phyloP scores from a whole-genome alignment of 23 red algal species.

The Gracilaria domingensis region DNA sequence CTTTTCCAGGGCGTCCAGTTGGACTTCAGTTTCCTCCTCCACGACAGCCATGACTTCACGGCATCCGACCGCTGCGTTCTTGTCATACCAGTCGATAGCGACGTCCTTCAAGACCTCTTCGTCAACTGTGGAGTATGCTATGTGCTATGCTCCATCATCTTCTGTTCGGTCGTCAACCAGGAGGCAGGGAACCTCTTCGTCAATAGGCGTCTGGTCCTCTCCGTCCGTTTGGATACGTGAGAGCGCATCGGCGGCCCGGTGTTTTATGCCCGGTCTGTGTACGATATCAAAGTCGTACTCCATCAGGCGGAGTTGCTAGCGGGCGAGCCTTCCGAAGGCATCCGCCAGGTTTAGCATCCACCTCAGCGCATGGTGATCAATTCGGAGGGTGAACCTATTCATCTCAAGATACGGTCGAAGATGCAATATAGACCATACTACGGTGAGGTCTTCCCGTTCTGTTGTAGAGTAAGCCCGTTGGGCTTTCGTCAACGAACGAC shows the following conservation, averaged over 20 bases:
- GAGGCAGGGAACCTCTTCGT: too few relatives aligned
- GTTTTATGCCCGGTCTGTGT: conserved; percentile 2
- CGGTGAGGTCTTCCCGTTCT: neutral
- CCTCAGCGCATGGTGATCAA: neutral
- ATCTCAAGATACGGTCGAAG: conserved; percentile 40
- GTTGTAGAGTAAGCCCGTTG: conserved; percentile 11
- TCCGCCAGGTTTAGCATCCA: conserved; percentile 41
- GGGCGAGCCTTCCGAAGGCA: neutral
- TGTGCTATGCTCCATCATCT: too few relatives aligned
- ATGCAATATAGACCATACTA: neutral
- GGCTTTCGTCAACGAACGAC: neutral
- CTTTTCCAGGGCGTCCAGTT: too few relatives aligned
- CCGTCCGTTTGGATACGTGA: neutral
- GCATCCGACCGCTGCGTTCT: too few relatives aligned
- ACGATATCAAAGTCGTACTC: conserved; percentile 17
- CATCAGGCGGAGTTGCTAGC: neutral
- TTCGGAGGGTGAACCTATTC: neutral
- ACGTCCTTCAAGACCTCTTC: too few relatives aligned
- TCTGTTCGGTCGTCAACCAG: too few relatives aligned
- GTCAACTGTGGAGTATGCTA: too few relatives aligned
- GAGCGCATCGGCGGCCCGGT: conserved; percentile 2
- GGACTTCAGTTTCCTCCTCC: too few relatives aligned
- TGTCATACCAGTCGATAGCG: too few relatives aligned
- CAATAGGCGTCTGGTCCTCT: neutral
- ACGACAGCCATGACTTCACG: too few relatives aligned